A percentile compares a stretch with the other conserved stretches of the same genome.
Conservation (phyloP, 176 grass and related monocot species). For the Bothriochloa decipiens region DNA sequence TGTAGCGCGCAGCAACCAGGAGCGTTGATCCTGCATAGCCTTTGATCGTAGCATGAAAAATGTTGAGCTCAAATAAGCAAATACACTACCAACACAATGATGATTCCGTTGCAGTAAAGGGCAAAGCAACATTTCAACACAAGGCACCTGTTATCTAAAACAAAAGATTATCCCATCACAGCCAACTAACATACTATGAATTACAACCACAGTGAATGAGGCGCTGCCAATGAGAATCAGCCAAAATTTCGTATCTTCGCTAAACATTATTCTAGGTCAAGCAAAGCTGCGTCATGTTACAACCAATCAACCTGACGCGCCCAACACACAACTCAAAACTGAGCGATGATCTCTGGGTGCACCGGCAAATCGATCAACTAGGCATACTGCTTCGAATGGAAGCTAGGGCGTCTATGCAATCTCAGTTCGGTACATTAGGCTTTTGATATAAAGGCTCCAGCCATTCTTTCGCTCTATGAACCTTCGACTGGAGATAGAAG, state of each 20-base stretch:
- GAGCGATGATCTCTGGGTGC: background rate
- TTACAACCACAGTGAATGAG: background rate
- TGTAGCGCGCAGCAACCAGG: background rate
- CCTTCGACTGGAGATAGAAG: conserved; percentile 95
- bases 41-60: background rate
- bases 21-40: background rate
- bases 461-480: conserved; percentile 87
- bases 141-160: background rate
- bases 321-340: conserved; percentile 18
- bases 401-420: background rate
- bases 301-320: conserved; percentile 37
- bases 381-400: background rate
- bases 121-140: background rate
- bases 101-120: background rate
- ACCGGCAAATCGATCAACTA: background rate
- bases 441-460: conserved; percentile 65
- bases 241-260: background rate
- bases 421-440: conserved; percentile 49
- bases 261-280: conserved; percentile 31
- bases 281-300: background rate
- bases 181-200: background rate
- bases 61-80: background rate
- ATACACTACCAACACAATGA: background rate
- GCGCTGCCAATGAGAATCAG: background rate
- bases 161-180: background rate